A percentile compares a stretch with the other conserved stretches of the same genome.
Evolutionary conservation across 2,329 filamentous ascomycete species (phyloP).

Genomic region (Talaromyces sp.): DNA sequence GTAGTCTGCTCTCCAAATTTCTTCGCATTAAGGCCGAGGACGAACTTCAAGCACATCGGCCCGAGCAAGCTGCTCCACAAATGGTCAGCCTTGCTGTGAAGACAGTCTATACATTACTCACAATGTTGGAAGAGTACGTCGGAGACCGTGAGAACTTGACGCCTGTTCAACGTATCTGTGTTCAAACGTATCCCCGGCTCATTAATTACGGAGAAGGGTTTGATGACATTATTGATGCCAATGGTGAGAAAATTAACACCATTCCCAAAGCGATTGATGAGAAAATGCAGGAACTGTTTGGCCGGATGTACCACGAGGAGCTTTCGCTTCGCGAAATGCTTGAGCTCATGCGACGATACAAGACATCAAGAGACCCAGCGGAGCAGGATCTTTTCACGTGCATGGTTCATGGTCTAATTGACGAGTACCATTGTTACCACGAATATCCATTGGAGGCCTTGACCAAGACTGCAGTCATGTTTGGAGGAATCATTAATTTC

Average conservation of each 20-base stretch:
- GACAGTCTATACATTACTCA: constrained; percentile 76
- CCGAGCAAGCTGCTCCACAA: constrained; percentile 60
- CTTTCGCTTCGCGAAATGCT: constrained; percentile 83
- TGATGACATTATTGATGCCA: constrained; percentile 85
- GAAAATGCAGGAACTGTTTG: constrained; percentile 97
- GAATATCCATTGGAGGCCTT: constrained; percentile 96
- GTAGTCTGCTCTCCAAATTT: constrained; percentile 71
- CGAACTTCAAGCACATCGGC: constrained; percentile 70
- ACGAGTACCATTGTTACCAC: constrained; percentile 92
- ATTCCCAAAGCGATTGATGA: constrained; percentile 75
- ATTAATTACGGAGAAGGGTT: constrained; percentile 96
- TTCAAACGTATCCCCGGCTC: constrained; percentile 85
- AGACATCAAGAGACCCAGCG: constrained; percentile 74
- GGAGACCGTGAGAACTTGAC: constrained; percentile 67
- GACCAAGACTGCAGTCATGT: constrained; percentile 91
- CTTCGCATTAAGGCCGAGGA: constrained; percentile 78
- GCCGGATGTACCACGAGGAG: constrained; percentile 94
- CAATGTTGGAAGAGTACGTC: constrained; percentile 69
- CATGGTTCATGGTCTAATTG: constrained; percentile 97
- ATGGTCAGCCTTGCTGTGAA: constrained; percentile 78
- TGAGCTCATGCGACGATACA: constrained; percentile 78
- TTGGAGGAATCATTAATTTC: constrained; percentile 93
- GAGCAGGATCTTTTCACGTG: constrained; percentile 96
- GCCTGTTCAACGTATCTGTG: constrained; percentile 77
- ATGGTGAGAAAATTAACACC: constrained; percentile 75